A percentile compares a stretch with the other conserved stretches of the same genome.
Conservation (phyloP, 192 early-diverging fungal species). For the Linnemannia elongata region DNA sequence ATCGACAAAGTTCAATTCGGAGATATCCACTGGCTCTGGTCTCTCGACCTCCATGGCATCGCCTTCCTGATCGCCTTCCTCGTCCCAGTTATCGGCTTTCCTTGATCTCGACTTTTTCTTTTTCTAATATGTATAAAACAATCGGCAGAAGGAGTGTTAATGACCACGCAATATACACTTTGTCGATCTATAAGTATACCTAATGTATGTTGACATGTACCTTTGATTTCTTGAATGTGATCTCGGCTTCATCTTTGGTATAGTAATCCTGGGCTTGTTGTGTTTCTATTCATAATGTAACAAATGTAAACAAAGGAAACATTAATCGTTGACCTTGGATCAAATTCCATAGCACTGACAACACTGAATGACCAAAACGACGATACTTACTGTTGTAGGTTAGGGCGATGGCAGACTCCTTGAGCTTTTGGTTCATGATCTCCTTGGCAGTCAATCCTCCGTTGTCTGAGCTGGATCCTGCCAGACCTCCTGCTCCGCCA, state of each 20-base stretch:
- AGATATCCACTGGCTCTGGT: conserved; percentile 33
- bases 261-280: conserved; percentile 90
- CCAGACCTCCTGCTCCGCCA: neutral
- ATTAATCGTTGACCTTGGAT: neutral
- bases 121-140: conserved; percentile 60
- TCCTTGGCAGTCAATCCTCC: conserved; percentile 34
- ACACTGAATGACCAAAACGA: neutral
- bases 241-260: conserved; percentile 85
- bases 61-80: conserved; percentile 66
- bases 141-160: neutral
- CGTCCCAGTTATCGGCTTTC: conserved; percentile 58
- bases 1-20: conserved; percentile 88
- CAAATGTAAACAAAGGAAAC: neutral
- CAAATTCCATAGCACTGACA: neutral
- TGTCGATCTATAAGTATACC: neutral
- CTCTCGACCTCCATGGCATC: conserved; percentile 46
- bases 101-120: conserved; percentile 69
- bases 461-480: neutral
- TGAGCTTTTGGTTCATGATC: conserved; percentile 53
- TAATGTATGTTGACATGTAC: conserved; percentile 51
- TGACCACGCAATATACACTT: neutral
- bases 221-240: conserved; percentile 86
- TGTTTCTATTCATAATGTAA: conserved; percentile 53
- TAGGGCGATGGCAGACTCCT: conserved; percentile 63
- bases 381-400: conserved; percentile 63